Percentiles rank a stretch among this genome's conserved stretches.
Evolutionary conservation across 1,139 yeast genomes (phyloP).

Genomic region (Blastobotrys arbuscula): DNA sequence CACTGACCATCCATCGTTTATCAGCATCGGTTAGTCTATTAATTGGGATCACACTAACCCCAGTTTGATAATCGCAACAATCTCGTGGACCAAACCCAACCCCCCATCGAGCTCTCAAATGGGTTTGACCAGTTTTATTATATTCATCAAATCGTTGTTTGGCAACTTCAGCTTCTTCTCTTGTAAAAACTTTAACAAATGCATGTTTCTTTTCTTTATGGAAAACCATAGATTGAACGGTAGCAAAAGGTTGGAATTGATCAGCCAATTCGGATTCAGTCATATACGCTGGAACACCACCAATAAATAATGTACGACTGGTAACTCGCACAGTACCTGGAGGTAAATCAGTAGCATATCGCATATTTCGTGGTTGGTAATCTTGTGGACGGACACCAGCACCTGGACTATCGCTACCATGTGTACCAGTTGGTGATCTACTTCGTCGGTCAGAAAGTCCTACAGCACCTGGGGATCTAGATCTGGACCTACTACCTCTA

Average conservation of each 20-base stretch:
- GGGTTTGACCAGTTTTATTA: conserved; percentile 46
- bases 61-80: conserved; percentile 91
- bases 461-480: conserved; percentile 1
- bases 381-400: conserved; percentile 1
- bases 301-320: conserved; percentile 87
- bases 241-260: conserved; percentile 77
- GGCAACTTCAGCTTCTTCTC: conserved; percentile 86
- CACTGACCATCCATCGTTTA: conserved; percentile 77
- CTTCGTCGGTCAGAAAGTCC: background rate
- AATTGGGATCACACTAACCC: conserved; percentile 81
- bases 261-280: conserved; percentile 61
- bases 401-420: background rate
- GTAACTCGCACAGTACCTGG: conserved; percentile 76
- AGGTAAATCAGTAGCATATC: conserved; percentile 66
- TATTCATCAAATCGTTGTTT: conserved; percentile 43
- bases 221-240: conserved; percentile 83
- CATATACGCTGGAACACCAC: conserved; percentile 86
- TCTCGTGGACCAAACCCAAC: conserved; percentile 99
- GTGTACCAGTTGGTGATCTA: background rate
- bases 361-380: conserved; percentile 29
- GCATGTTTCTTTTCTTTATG: conserved; percentile 92
- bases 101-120: conserved; percentile 90
- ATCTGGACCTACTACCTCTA: conserved; percentile 7
- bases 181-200: conserved; percentile 91
- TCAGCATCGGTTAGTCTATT: conserved; percentile 91